Conservation (phyloP, 768 basidiomycete genomes). For the Lentinula sp. region DNA sequence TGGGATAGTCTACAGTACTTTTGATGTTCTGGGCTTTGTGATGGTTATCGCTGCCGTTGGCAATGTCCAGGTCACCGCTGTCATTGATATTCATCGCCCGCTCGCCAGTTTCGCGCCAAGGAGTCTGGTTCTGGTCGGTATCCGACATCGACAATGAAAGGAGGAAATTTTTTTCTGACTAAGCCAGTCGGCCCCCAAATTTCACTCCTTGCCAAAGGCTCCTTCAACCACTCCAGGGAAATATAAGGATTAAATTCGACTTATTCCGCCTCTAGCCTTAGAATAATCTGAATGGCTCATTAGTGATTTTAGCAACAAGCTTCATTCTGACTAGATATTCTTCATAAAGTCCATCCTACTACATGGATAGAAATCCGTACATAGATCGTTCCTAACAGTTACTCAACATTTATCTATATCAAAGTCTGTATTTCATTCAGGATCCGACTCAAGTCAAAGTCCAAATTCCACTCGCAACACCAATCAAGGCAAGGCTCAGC, state of each 20-base stretch:
- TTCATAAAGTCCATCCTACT: background rate
- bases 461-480: conserved; percentile 5
- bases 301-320: too few species aligned
- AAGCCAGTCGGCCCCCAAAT: background rate
- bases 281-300: too few species aligned
- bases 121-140: background rate
- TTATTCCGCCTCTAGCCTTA: too few species aligned
- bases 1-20: conserved; percentile 32
- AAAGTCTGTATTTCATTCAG: background rate
- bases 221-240: too few species aligned
- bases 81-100: conserved; percentile 37
- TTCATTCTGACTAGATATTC: too few species aligned
- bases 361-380: background rate
- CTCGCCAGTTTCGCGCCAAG: conserved; percentile 24
- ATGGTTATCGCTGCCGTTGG: conserved; percentile 31
- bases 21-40: background rate
- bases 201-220: too few species aligned
- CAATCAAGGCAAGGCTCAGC: background rate
- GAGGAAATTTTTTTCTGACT: background rate
- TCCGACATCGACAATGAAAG: background rate
- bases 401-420: background rate
- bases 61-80: conserved; percentile 15
- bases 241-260: too few species aligned
- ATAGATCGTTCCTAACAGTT: background rate
- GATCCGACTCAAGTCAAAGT: background rate